phyloP scores from a whole-genome alignment of 441 rosid species.

The Flueggea neowawraea region DNA sequence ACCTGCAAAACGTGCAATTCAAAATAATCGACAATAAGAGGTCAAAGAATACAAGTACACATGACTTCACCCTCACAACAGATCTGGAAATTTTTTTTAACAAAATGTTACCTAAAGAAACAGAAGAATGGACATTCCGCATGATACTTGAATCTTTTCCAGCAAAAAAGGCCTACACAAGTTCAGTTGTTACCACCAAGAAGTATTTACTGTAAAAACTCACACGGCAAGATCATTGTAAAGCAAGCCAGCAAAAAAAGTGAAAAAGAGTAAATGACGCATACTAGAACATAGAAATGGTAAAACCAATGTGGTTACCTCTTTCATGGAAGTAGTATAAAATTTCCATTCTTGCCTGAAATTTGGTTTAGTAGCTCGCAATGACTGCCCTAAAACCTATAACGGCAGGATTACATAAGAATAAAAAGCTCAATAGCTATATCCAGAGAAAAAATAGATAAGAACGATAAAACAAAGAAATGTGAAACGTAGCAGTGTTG shows the following conservation, averaged over 20 bases:
- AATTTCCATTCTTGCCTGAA: slow-evolving; percentile 8
- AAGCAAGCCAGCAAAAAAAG: neutral
- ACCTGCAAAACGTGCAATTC: slow-evolving; percentile 19
- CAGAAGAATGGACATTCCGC: slow-evolving; percentile 9
- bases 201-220: neutral
- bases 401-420: too few species aligned
- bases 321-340: slow-evolving; percentile 10
- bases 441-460: neutral
- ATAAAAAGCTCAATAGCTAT: neutral
- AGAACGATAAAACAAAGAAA: neutral
- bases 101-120: slow-evolving; percentile 14
- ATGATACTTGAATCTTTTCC: slow-evolving; percentile 16
- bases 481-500: neutral
- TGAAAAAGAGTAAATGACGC: neutral
- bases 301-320: slow-evolving; percentile 9
- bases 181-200: neutral
- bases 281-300: neutral
- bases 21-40: slow-evolving; percentile 1
- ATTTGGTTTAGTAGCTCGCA: slow-evolving; percentile 9
- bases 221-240: too few species aligned
- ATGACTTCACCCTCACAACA: neutral
- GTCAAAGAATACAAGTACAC: neutral
- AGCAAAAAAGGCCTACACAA: slow-evolving; percentile 16
- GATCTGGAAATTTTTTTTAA: neutral
- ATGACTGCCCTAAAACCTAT: slow-evolving; percentile 22